Conservation (phyloP, 306 rosid genomes). For the Mucuna pruriens region DNA sequence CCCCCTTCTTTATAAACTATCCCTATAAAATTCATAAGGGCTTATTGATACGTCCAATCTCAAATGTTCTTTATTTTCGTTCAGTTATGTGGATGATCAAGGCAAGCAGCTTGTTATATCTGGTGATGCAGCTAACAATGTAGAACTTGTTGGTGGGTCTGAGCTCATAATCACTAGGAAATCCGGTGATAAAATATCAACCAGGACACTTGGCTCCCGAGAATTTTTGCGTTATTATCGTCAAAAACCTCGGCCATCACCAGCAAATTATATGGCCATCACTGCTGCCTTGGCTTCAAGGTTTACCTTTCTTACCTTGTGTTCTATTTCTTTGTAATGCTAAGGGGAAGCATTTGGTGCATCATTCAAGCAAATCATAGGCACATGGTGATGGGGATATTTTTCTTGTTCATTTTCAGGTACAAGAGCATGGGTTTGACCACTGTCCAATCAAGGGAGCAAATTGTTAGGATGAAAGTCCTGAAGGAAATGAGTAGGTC, state of each 20-base stretch:
- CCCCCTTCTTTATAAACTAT: neutral
- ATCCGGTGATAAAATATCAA: constrained; percentile 54
- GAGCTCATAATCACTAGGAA: constrained; percentile 77
- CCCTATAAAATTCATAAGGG: neutral
- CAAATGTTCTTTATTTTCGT: constrained; percentile 16
- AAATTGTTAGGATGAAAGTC: constrained; percentile 84
- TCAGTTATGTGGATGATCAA: constrained; percentile 74
- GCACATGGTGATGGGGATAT: neutral
- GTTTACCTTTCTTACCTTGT: constrained; percentile 46
- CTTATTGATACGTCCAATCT: constrained; percentile 1
- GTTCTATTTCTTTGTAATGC: constrained; percentile 2
- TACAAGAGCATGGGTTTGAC: constrained; percentile 95
- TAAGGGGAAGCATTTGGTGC: neutral
- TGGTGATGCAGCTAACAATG: constrained; percentile 53
- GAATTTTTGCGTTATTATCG: constrained; percentile 95
- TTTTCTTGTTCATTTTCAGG: constrained; percentile 49
- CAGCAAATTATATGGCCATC: constrained; percentile 52
- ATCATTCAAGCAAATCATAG: constrained; percentile 8
- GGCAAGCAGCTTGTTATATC: constrained; percentile 80
- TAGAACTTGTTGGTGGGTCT: constrained; percentile 78
- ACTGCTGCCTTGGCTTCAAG: constrained; percentile 87
- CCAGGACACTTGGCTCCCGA: constrained; percentile 85
- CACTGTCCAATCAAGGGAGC: constrained; percentile 80
- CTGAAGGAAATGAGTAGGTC: constrained; percentile 80
- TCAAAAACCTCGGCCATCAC: constrained; percentile 87